phyloP scores from a whole-genome alignment of 169 alveolate species.

The Babesia bigemina region DNA sequence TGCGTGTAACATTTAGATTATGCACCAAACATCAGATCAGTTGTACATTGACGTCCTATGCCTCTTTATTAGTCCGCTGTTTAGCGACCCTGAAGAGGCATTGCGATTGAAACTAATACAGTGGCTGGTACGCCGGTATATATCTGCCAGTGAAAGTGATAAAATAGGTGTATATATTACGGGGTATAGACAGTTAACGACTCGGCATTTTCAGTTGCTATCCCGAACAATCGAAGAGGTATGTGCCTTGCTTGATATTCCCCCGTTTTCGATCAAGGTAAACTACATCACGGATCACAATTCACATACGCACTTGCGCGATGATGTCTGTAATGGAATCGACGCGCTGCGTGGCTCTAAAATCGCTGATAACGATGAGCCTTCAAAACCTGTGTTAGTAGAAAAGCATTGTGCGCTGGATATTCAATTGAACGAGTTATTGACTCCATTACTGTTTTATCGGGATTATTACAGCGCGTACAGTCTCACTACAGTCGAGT shows the following conservation, averaged over 20 bases:
- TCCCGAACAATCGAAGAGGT: slow-evolving; percentile 34
- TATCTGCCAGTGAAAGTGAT: not conserved
- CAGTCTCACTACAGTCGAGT: slow-evolving; percentile 12
- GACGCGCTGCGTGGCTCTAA: not conserved
- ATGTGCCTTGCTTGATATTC: slow-evolving; percentile 26
- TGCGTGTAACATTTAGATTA: not conserved
- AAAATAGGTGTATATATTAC: not conserved
- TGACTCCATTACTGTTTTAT: slow-evolving; percentile 17
- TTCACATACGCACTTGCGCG: not conserved
- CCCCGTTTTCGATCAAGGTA: slow-evolving; percentile 8
- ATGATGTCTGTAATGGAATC: slow-evolving; percentile 12
- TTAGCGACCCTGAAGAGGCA: slow-evolving; percentile 43
- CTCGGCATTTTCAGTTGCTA: not conserved
- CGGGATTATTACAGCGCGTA: slow-evolving; percentile 13
- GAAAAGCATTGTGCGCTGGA: slow-evolving; percentile 25
- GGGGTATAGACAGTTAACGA: slow-evolving; percentile 28
- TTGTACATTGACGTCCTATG: slow-evolving; percentile 37
- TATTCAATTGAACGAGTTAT: slow-evolving; percentile 2
- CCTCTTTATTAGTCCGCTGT: slow-evolving; percentile 43
- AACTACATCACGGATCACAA: slow-evolving; percentile 18
- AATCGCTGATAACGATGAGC: not conserved
- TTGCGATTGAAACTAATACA: slow-evolving; percentile 28
- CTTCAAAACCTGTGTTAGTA: not conserved
- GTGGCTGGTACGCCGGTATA: slow-evolving; percentile 14
- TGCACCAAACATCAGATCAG: slow-evolving; percentile 1